Conservation (phyloP, 2,329 filamentous ascomycete genomes). For the Colletotrichum sp. region DNA sequence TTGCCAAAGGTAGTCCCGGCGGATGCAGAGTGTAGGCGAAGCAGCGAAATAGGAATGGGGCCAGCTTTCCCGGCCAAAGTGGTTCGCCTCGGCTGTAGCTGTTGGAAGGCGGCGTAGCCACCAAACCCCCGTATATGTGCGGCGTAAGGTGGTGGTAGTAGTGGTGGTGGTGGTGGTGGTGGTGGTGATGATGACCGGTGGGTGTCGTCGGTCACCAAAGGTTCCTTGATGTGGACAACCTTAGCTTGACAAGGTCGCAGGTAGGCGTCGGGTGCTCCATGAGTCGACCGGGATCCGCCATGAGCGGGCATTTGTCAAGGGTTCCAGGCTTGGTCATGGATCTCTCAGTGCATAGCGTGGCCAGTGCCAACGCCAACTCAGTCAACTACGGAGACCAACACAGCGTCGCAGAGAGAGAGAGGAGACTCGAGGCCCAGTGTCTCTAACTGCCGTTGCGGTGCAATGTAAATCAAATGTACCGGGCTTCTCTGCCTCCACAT, state of each 20-base stretch:
- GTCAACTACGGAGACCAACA: neutral
- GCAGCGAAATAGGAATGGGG: neutral
- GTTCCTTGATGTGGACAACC: neutral
- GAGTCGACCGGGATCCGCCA: neutral
- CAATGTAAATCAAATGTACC: constrained; percentile 4
- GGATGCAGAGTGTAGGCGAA: neutral
- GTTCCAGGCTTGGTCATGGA: neutral
- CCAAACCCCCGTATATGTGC: neutral
- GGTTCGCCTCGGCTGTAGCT: neutral
- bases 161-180: neutral
- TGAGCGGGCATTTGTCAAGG: neutral
- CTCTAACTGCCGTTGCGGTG: constrained; percentile 13
- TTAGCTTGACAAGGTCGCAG: neutral
- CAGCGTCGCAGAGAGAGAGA: neutral
- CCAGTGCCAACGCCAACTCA: neutral
- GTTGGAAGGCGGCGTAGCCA: neutral
- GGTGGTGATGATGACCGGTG: neutral
- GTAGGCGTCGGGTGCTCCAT: neutral
- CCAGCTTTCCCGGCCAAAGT: neutral
- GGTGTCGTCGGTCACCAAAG: neutral
- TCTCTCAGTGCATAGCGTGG: neutral
- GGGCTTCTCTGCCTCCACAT: constrained; percentile 8
- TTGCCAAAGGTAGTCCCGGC: neutral
- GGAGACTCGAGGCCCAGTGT: neutral
- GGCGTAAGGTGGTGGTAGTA: neutral